Base-by-base conservation (phyloP, 192 early-diverging fungal genomes). In the Linnemannia schmuckeri region DNA sequence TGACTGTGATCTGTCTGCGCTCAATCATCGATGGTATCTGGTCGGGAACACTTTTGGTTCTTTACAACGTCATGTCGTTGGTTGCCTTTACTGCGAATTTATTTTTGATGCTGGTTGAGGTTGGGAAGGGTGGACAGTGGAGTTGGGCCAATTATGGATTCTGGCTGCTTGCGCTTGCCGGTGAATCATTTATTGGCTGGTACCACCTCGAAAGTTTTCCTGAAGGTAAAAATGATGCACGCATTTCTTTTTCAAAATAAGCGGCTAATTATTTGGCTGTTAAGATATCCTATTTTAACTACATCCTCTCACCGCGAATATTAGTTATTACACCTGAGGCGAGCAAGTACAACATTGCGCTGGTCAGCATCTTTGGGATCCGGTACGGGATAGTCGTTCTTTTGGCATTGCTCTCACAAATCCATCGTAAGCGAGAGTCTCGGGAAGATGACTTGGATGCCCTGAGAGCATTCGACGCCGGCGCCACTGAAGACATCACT, bases 111-210 rank as follows among this genome's bases (percentile, higher is more conserved):
- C n/a, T 68, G 33, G 24, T 87, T 37, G 91, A 93, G 68, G 61
- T 81, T 40, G 75, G 78, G 6, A 87, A 75, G 46, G 85, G 80
- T 8, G 81, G 89, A 4, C 78, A 88, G 75, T 93, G 91, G 91
- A 85, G 89, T 63, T 92, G 90, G 89, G 79, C 88, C 37, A 89
- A 92, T 41, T 92, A 93, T 88, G 49, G 63, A 2, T 94, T 93
- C 57, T 94, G 92, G 91, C 79, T 77, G 44, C 42, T 90, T 7
- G 87, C 90, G 4, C 70, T 87, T 27, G 42, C 89, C 6, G 82
- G 88, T 4, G 93, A 94, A 61, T 80, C 87, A 1, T 74, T 90
- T 13, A 76, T 93, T 55, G 85, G 87, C 27, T 91, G 71, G 76
- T 68, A 72, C 42, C 83, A 86, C 55, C 47, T 86, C n/a, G 79